Percentiles rank a stretch among this genome's conserved stretches.
Conservation (phyloP, 2,329 filamentous ascomycete genomes). For the Neobulgaria alba region DNA sequence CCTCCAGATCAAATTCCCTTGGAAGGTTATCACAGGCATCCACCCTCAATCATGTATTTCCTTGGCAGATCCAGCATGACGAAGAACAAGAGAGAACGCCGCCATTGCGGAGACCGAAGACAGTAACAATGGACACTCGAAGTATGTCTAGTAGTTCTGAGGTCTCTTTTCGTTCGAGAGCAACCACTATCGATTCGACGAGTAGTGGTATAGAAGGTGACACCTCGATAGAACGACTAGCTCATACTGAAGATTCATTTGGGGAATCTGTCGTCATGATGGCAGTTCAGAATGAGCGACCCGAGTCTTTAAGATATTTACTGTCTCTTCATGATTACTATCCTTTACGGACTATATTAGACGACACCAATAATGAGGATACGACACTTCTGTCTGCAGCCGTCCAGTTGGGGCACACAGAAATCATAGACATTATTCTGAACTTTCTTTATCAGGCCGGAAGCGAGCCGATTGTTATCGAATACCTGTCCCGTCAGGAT, state of each 20-base stretch:
- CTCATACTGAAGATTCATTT: conserved; percentile 58
- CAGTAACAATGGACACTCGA: conserved; percentile 80
- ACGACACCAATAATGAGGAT: conserved; percentile 82
- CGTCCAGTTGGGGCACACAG: conserved; percentile 71
- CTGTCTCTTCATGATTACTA: conserved; percentile 71
- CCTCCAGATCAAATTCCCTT: conserved; percentile 16
- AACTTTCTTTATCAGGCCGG: conserved; percentile 55
- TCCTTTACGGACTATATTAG: conserved; percentile 59
- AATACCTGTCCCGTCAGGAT: conserved; percentile 71
- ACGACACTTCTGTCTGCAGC: conserved; percentile 85
- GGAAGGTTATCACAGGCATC: conserved; percentile 24
- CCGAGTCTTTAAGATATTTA: conserved; percentile 69
- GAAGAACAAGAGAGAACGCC: conserved; percentile 33
- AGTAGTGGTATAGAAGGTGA: conserved; percentile 73
- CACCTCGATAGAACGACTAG: conserved; percentile 69
- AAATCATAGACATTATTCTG: conserved; percentile 68
- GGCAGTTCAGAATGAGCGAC: conserved; percentile 65
- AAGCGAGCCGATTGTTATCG: conserved; percentile 46
- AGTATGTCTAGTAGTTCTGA: conserved; percentile 84
- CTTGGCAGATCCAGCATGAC: conserved; percentile 61
- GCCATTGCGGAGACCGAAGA: conserved; percentile 32
- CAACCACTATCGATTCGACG: conserved; percentile 68
- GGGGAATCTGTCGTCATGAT: conserved; percentile 88
- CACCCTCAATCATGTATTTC: conserved; percentile 75
- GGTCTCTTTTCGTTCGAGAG: conserved; percentile 72